Percentiles rank a stretch among this genome's conserved stretches.
Conservation (phyloP, 2,329 filamentous ascomycete species). For the Ilyonectria mors-panacis region DNA sequence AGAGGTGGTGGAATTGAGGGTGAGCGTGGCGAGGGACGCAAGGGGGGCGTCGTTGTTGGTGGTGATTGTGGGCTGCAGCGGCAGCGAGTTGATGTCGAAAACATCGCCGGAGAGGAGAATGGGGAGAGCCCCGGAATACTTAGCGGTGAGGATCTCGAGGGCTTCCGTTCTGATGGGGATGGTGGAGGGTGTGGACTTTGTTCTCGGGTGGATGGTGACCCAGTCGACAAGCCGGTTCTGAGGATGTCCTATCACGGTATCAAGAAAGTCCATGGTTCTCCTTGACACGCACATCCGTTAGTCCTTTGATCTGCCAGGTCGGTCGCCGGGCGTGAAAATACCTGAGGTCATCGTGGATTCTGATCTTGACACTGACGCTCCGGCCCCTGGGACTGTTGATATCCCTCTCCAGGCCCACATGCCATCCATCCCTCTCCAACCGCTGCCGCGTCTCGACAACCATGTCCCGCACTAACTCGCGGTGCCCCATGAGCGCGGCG, state of each 20-base stretch:
- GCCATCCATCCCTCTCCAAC: constrained; percentile 68
- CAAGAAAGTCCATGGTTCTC: constrained; percentile 73
- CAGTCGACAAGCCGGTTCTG: constrained; percentile 72
- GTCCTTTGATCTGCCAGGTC: neutral
- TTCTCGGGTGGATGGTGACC: constrained; percentile 79
- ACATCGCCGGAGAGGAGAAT: constrained; percentile 80
- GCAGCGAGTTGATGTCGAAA: constrained; percentile 69
- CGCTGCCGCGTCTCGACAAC: constrained; percentile 69
- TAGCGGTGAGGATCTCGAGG: constrained; percentile 68
- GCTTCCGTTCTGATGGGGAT: constrained; percentile 74
- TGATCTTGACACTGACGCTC: constrained; percentile 79
- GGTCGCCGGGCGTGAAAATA: constrained; percentile 34
- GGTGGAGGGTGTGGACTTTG: constrained; percentile 71
- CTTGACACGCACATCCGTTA: constrained; percentile 45
- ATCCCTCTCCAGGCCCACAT: constrained; percentile 61
- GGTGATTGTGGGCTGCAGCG: constrained; percentile 55
- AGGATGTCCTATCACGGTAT: constrained; percentile 70
- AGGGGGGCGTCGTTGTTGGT: constrained; percentile 42
- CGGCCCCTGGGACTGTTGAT: constrained; percentile 61
- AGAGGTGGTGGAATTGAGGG: constrained; percentile 40
- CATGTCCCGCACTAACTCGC: constrained; percentile 77
- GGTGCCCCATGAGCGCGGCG: constrained; percentile 77
- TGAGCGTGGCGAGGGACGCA: constrained; percentile 49
- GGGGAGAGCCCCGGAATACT: constrained; percentile 69
- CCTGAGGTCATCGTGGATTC: constrained; percentile 76